A percentile compares a stretch with the other conserved stretches of the same genome.
Evolutionary conservation across 768 basidiomycete species (phyloP).

Genomic region (Collybia sp.): DNA sequence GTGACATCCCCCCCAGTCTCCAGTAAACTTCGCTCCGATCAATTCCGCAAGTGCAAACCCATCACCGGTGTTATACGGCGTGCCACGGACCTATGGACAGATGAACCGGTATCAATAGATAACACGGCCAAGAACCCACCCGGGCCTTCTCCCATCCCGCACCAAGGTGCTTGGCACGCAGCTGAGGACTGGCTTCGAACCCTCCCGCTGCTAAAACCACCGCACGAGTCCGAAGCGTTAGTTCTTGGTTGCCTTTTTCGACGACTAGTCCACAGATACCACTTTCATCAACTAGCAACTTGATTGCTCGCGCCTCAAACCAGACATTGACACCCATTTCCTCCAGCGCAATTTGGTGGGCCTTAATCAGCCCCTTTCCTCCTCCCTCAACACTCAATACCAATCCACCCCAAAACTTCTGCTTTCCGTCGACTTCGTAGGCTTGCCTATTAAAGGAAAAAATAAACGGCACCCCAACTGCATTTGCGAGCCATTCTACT

Average conservation of each 20-base stretch:
- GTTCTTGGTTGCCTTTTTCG: slow-evolving; percentile 26
- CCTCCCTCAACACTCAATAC: slow-evolving; percentile 58
- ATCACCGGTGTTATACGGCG: slow-evolving; percentile 68
- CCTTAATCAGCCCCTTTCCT: slow-evolving; percentile 61
- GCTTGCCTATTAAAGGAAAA: slow-evolving; percentile 65
- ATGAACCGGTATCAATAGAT: not conserved
- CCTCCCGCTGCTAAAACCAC: slow-evolving; percentile 66
- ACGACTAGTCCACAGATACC: slow-evolving; percentile 46
- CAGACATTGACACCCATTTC: slow-evolving; percentile 49
- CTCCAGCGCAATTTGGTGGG: slow-evolving; percentile 45
- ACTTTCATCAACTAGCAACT: slow-evolving; percentile 27
- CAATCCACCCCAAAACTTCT: slow-evolving; percentile 71
- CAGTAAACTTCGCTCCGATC: slow-evolving; percentile 49
- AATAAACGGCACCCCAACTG: slow-evolving; percentile 47
- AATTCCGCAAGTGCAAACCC: slow-evolving; percentile 48
- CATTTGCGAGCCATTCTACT: slow-evolving; percentile 50
- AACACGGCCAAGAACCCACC: slow-evolving; percentile 23
- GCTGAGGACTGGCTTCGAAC: slow-evolving; percentile 51
- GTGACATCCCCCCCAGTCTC: slow-evolving; percentile 72
- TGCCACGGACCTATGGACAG: slow-evolving; percentile 52
- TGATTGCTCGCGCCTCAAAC: slow-evolving; percentile 48
- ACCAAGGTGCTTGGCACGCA: slow-evolving; percentile 55
- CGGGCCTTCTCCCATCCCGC: slow-evolving; percentile 51
- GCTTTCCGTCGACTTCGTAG: slow-evolving; percentile 55
- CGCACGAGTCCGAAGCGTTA: slow-evolving; percentile 33